Conservation (phyloP, 768 basidiomycete species). For the Solioccasus polychromus region DNA sequence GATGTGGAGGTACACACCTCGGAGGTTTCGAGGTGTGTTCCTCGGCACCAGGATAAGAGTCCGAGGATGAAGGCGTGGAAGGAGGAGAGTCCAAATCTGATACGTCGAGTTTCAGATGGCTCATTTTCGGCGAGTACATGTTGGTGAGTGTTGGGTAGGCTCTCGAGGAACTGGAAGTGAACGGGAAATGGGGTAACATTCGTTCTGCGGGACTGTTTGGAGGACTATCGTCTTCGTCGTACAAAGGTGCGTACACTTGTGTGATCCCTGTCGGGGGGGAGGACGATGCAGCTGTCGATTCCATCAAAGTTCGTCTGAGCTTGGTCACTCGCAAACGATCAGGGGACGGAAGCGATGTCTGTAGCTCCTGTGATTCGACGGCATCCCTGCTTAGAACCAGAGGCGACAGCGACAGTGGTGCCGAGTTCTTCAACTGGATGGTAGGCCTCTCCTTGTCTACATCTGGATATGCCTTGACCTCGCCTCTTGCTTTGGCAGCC, state of each 20-base stretch:
- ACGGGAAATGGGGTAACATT: slow-evolving; percentile 16
- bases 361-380: neutral
- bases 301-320: slow-evolving; percentile 11
- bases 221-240: slow-evolving; percentile 13
- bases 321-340: slow-evolving; percentile 1
- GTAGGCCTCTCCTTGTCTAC: neutral
- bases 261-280: slow-evolving; percentile 29
- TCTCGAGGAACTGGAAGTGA: slow-evolving; percentile 18
- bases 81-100: slow-evolving; percentile 7
- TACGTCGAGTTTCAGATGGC: slow-evolving; percentile 2
- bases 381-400: neutral
- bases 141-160: slow-evolving; percentile 9
- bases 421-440: slow-evolving; percentile 5
- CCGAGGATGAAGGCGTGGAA: slow-evolving; percentile 1
- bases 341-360: neutral
- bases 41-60: slow-evolving; percentile 8
- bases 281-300: slow-evolving; percentile 11
- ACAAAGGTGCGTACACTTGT: slow-evolving; percentile 14
- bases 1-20: slow-evolving; percentile 9
- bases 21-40: slow-evolving; percentile 4
- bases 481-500: slow-evolving; percentile 28
- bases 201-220: slow-evolving; percentile 3
- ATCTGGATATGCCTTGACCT: slow-evolving; percentile 20
- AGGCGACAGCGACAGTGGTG: slow-evolving; percentile 17
- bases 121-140: neutral